Conservation (phyloP, 2,329 filamentous ascomycete genomes). For the Pezicula carpinea region DNA sequence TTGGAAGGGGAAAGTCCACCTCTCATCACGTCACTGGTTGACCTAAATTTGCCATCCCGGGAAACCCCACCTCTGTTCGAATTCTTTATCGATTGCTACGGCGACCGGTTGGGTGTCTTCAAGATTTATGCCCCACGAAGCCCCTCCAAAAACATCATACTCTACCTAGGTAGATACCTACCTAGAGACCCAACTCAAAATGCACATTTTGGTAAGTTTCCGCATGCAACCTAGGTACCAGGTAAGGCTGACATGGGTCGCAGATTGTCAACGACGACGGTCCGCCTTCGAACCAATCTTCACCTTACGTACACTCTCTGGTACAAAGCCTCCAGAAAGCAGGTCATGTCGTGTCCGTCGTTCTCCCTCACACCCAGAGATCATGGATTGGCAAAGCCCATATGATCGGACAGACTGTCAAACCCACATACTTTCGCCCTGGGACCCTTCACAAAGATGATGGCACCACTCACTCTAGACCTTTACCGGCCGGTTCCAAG, state of each 20-base stretch:
- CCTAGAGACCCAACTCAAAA: slow-evolving; percentile 24
- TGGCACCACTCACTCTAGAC: slow-evolving; percentile 57
- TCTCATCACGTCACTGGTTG: not conserved
- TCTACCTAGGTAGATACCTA: too few relatives aligned
- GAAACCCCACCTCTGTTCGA: too few relatives aligned
- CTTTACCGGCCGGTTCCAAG: slow-evolving; percentile 45
- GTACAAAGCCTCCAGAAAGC: slow-evolving; percentile 65
- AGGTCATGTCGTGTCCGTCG: slow-evolving; percentile 85
- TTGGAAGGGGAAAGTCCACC: too few relatives aligned
- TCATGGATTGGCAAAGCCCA: slow-evolving; percentile 99
- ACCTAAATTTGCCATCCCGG: not conserved
- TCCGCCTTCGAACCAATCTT: slow-evolving; percentile 71
- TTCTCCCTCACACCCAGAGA: slow-evolving; percentile 84
- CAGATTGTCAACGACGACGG: slow-evolving; percentile 73
- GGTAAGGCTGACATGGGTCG: not conserved
- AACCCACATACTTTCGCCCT: slow-evolving; percentile 77
- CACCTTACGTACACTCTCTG: slow-evolving; percentile 74
- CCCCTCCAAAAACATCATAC: not conserved
- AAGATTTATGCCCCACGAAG: not conserved
- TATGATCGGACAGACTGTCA: slow-evolving; percentile 84
- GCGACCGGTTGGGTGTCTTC: not conserved
- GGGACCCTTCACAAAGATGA: slow-evolving; percentile 57
- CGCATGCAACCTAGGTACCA: not conserved
- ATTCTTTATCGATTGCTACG: not conserved
- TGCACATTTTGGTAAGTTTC: slow-evolving; percentile 46